Conservation (phyloP, 23 red algal species). For the Gracilaria gracilis region DNA sequence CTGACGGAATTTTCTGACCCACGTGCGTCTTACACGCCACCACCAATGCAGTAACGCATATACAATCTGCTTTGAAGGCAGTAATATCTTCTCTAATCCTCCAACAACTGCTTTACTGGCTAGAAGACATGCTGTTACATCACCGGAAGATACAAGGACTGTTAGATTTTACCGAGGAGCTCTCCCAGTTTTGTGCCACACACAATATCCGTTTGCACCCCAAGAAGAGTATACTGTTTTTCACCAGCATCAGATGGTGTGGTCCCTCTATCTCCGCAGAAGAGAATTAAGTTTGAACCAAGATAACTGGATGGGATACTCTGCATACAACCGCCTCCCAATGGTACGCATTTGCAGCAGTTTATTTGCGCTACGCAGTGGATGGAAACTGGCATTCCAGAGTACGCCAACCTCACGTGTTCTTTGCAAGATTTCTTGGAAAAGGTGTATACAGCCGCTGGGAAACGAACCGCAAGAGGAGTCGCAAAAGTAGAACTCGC, state of each 20-base stretch:
- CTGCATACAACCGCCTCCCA: too few relatives aligned
- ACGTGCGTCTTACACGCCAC: neutral
- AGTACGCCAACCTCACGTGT: neutral
- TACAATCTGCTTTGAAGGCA: neutral
- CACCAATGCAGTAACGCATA: neutral
- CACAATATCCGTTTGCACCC: neutral
- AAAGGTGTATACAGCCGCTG: neutral
- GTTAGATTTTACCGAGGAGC: neutral
- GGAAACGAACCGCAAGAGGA: neutral
- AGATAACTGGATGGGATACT: neutral
- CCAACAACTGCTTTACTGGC: neutral
- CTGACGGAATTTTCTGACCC: neutral
- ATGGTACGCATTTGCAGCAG: too few relatives aligned
- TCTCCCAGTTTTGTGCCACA: neutral
- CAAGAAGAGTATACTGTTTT: neutral
- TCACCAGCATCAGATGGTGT: neutral
- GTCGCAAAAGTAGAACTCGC: neutral
- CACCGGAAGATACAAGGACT: neutral
- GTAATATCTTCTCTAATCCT: neutral
- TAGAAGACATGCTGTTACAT: neutral
- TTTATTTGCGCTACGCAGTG: too few relatives aligned
- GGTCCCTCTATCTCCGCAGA: neutral
- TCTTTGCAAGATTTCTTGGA: neutral
- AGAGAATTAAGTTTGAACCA: neutral
- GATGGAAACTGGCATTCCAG: neutral